These are phyloP conservation scores for Quercus engelmannii DNA, from an alignment of 306 rosid genomes.

Conservation along the genomic window DNA sequence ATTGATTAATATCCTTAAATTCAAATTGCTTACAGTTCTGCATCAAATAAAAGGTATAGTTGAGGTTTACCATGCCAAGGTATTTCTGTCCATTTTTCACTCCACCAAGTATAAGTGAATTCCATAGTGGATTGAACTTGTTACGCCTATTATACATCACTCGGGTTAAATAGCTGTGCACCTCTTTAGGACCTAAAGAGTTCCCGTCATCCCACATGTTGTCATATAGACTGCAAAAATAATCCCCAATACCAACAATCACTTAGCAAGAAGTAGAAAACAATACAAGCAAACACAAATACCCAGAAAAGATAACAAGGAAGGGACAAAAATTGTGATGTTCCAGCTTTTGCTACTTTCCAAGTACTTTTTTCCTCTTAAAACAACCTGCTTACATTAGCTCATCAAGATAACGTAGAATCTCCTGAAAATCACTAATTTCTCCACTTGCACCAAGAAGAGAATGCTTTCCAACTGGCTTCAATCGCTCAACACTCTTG, in stretches of 20 bases:
- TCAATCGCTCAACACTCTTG: slow-evolving; percentile 85
- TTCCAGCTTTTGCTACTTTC: neutral
- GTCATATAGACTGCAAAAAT: slow-evolving; percentile 67
- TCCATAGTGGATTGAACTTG: slow-evolving; percentile 63
- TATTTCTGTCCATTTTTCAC: slow-evolving; percentile 54
- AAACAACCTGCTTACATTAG: slow-evolving; percentile 59
- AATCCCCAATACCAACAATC: slow-evolving; percentile 7
- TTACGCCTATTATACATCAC: slow-evolving; percentile 67
- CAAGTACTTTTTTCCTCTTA: neutral
- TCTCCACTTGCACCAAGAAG: slow-evolving; percentile 96
- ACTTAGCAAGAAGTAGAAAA: neutral
- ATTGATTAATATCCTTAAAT: slow-evolving; percentile 7
- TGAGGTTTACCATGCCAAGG: slow-evolving; percentile 62
- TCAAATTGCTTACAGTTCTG: neutral
- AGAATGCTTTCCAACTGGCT: slow-evolving; percentile 84
- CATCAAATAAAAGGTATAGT: neutral
- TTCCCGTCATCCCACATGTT: slow-evolving; percentile 73
- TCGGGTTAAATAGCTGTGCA: slow-evolving; percentile 55
- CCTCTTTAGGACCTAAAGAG: slow-evolving; percentile 28
- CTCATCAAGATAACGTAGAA: slow-evolving; percentile 69
- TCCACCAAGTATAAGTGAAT: slow-evolving; percentile 62
- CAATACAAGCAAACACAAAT: neutral
- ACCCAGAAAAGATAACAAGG: neutral
- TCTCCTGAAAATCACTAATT: slow-evolving; percentile 93
- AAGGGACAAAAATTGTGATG: neutral